Evolutionary conservation across 129 eudicot species (phyloP), one percentile per base, ranked within the genome.

Genomic region (Ambrosia trifida): DNA sequence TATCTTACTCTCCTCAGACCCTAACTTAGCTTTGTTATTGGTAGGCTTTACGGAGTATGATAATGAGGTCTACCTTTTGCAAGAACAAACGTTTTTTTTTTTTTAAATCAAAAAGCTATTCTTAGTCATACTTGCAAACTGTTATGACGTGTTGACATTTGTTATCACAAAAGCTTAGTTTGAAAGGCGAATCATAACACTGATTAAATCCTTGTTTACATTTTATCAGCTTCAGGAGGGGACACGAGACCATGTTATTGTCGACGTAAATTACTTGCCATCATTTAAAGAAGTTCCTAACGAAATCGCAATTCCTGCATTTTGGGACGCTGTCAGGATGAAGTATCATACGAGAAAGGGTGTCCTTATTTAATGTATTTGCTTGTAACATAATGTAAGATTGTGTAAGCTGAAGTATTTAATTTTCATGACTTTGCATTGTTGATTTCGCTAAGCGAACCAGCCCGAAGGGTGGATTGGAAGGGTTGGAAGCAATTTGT

Each of bases 261-360:
- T 94, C 75, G 98, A 94, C 74, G 90, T 89, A 66, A 94, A 94
- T 83, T 94, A 94, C 78, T 86, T 94, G 59, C 98, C 98, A 14
- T 94, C 97, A 3, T 89, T 94, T 74, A 94, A 94, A 85, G 98
- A 94, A 83, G 98, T 94, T 61, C 84, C 96, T 9, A 82, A 89
- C 64, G 85, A 81, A 40, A 71, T 77, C 7, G 95, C 97, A 4
- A 72, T 94, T 68, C 98, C 97, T 54, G 91, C 98, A 59, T 94
- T 94, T 72, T 94, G 98, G 98, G 85, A 94, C 56, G 98, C 97
- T 75, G 82, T 94, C 11, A 85, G 81, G 69, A 81, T 64, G 66
- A 89, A 87, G 80, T 80, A 85, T 54, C 52, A 65, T 51, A 71
- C 57, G 46, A 69, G 17, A 66, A 79, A 84, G 77, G 65, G 49